These are phyloP conservation scores for Gossypium ekmanianum DNA, from an alignment of 345 rosid species.

Conservation along the genomic window DNA sequence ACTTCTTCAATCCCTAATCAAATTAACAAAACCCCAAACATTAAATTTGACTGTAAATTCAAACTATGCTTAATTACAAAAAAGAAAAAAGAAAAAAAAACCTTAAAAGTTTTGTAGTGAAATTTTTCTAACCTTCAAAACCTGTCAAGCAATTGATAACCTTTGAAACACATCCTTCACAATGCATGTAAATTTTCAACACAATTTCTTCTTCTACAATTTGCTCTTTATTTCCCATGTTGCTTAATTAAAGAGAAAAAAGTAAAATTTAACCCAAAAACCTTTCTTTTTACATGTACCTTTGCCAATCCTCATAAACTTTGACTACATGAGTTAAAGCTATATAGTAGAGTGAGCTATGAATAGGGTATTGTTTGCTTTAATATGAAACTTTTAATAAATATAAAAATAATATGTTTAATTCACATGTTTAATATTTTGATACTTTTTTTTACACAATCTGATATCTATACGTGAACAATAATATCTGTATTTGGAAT, in stretches of 20 bases:
- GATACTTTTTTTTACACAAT: too few species aligned
- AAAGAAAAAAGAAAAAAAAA: not conserved
- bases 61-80: too few species aligned
- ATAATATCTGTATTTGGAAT: not conserved
- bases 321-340: not conserved
- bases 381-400: too few species aligned
- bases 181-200: conserved; percentile 63
- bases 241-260: not conserved
- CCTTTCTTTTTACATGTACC: not conserved
- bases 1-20: conserved; percentile 54
- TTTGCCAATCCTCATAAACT: not conserved
- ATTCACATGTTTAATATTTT: too few species aligned
- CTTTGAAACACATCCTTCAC: conserved; percentile 55
- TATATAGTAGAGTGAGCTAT: not conserved
- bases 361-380: not conserved
- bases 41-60: not conserved
- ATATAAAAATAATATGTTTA: not conserved
- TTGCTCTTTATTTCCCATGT: not conserved
- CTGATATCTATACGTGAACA: too few species aligned
- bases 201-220: conserved; percentile 25
- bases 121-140: conserved; percentile 41
- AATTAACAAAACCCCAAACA: not conserved
- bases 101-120: not conserved
- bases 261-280: not conserved
- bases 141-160: conserved; percentile 46